Conservation (phyloP, 306 rosid species). For the Hippophae tibetana region DNA sequence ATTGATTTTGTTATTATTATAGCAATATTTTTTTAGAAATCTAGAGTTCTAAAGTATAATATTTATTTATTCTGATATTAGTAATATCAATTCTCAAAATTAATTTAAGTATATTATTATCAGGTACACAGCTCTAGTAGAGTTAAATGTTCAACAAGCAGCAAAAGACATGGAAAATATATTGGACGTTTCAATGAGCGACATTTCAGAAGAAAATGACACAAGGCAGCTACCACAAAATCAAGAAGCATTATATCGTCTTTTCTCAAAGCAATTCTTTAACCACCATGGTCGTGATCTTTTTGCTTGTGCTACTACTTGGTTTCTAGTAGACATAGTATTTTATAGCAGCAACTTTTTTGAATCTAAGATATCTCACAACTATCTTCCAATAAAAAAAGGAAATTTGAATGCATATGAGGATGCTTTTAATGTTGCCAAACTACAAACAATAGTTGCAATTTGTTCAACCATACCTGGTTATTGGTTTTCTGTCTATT, state of each 20-base stretch:
- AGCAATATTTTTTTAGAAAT: no score
- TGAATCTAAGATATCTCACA: conserved; percentile 41
- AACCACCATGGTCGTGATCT: conserved; percentile 58
- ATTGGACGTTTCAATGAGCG: conserved; percentile 31
- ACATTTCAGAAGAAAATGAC: conserved; percentile 35
- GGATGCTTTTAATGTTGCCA: conserved; percentile 33
- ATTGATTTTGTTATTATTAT: no score
- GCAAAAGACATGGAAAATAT: conserved; percentile 67
- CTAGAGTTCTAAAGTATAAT: no score
- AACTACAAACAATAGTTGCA: conserved; percentile 50
- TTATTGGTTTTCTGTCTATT: conserved; percentile 39
- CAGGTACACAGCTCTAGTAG: conserved; percentile 76
- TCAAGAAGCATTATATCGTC: conserved; percentile 17
- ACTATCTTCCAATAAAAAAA: neutral
- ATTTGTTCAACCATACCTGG: conserved; percentile 62
- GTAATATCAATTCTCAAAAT: no score
- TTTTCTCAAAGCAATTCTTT: conserved; percentile 41
- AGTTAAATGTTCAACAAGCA: conserved; percentile 55
- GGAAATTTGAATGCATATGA: conserved; percentile 3
- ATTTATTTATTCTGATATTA: no score
- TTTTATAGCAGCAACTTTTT: conserved; percentile 67
- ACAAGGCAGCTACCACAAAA: neutral
- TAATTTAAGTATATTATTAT: no score
- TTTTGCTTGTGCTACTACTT: conserved; percentile 37
- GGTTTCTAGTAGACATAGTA: conserved; percentile 62